Evolutionary conservation across 371 early-diverging fungal genomes (phyloP), one percentile per base, ranked within the genome.

Genomic region (Funneliformis caledonium): DNA sequence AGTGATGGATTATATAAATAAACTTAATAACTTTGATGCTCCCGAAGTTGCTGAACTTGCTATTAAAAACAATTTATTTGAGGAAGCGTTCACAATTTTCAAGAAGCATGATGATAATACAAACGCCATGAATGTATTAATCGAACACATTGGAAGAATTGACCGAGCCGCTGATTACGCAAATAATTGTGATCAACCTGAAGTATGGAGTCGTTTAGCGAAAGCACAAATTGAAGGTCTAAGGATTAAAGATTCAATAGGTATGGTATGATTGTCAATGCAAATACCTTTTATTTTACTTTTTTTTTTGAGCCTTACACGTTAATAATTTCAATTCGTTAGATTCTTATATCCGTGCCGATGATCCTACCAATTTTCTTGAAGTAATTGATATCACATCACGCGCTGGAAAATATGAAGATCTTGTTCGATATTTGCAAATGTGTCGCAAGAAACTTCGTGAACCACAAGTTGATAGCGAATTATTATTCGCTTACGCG

Each of bases 101-200:
- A 95, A 96, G 87, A 96, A 96, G 84, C 92, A 95, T 84, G 94
- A 95, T 50, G 94, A 95, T 78, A 92, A 96, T 88, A 91, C 88
- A 22, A 91, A 93, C 77, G 99, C 97, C 10, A 90, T 98, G 70
- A 90, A 90, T 79, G 97, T 98, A 11, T 87, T 99, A 84, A 91
- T 99, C 81, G 94, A 96, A 82, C 92, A 97, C 84, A 92, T 98
- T 82, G 92, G 92, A 43, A 93, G 95, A 84, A 88, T 98, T 73
- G 98, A 97, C 83, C 96, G 98, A 78, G 99, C 97, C 4, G 92
- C 93, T 83, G 98, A 98, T 82, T 98, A 92, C 87, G 98, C 99
- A 65, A 98, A 98, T 83, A 89, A 91, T 47, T 93, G 93, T 72
- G 96, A 98, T 82, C 87, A 92, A 61, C 87, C 97, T 72, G 96